Evolutionary conservation across 768 basidiomycete genomes (phyloP), one percentile per base, ranked within the genome.

Genomic region (Termitomyces sp.): DNA sequence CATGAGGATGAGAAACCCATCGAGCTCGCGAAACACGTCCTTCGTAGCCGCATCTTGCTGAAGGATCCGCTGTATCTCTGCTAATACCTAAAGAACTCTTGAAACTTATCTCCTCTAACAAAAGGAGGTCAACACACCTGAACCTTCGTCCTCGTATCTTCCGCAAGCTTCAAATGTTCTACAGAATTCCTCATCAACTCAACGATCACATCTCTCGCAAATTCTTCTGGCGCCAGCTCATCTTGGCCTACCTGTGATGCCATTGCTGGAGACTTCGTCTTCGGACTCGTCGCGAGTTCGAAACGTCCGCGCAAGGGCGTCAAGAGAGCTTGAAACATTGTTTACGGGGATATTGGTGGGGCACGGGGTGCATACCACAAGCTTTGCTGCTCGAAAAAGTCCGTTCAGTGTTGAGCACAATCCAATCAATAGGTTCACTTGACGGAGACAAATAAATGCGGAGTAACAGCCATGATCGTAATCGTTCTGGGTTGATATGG

Each of bases 11-110:
- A 92, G 74, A 67, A 92, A 92, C 0, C 92, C 92, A 59, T 93
- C 92, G 64, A 88, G 74, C 64, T 92, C 88, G 5, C 92, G 78
- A 68, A 94, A 93, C 20, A 86, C 84, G 56, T 87, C 85, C 68
- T 86, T 88, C 12, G 88, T 88, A 43, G 68, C 73, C 2, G 76
- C 67, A 63, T 89, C 85, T 67, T 90, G 83, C 16, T 77, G 74
- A 76, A 92, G 77, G 24, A 87, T 82, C 16, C 83, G 75, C 54
- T 84, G 81, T 41, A 93, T 84, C 65, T 90, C 87, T 20, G 74
- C 72, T 56, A 91, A 67, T 37, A 84, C 78, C 89, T 90, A 55
- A 16, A 26, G 24, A 29, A 37, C 18, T 51, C 36, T 57, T n/a
- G 46, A 49, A 32, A 20, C 32, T 27, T 37, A 18, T 36, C 37